phyloP scores from a whole-genome alignment of 2,329 filamentous ascomycete species.

The Claviceps digitariae region DNA sequence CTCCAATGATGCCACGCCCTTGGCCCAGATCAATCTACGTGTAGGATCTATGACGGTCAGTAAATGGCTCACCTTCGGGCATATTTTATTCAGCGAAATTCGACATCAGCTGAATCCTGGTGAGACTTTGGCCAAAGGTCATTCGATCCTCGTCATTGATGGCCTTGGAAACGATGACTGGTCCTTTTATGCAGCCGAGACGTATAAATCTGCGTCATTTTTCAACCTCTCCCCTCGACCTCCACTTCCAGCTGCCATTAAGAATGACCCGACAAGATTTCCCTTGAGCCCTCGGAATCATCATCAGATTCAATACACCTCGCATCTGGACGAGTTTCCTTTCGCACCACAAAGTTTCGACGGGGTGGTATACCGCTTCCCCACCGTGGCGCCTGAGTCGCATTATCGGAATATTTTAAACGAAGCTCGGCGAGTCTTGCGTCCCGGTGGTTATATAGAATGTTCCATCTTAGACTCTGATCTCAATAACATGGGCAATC shows the following conservation, averaged over 20 bases:
- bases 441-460: slow-evolving; percentile 68
- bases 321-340: slow-evolving; percentile 53
- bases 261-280: slow-evolving; percentile 29
- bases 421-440: slow-evolving; percentile 64
- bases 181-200: slow-evolving; percentile 69
- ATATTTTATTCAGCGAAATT: slow-evolving; percentile 69
- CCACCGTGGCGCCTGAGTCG: slow-evolving; percentile 51
- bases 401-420: slow-evolving; percentile 58
- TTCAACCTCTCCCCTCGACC: slow-evolving; percentile 58
- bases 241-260: slow-evolving; percentile 32
- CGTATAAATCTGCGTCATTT: slow-evolving; percentile 60
- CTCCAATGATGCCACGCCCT: slow-evolving; percentile 45
- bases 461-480: slow-evolving; percentile 66
- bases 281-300: slow-evolving; percentile 54
- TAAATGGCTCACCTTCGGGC: slow-evolving; percentile 77
- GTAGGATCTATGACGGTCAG: slow-evolving; percentile 74
- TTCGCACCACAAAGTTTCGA: slow-evolving; percentile 66
- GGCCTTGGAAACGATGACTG: slow-evolving; percentile 79
- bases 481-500: slow-evolving; percentile 68
- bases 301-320: slow-evolving; percentile 57
- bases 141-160: slow-evolving; percentile 62
- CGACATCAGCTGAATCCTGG: slow-evolving; percentile 51
- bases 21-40: slow-evolving; percentile 61
- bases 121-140: slow-evolving; percentile 27
- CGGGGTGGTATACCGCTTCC: slow-evolving; percentile 65